Percentiles rank a stretch among this genome's conserved stretches.
Evolutionary conservation across 768 basidiomycete species (phyloP).

Genomic region (Clitopilus hobsonii): DNA sequence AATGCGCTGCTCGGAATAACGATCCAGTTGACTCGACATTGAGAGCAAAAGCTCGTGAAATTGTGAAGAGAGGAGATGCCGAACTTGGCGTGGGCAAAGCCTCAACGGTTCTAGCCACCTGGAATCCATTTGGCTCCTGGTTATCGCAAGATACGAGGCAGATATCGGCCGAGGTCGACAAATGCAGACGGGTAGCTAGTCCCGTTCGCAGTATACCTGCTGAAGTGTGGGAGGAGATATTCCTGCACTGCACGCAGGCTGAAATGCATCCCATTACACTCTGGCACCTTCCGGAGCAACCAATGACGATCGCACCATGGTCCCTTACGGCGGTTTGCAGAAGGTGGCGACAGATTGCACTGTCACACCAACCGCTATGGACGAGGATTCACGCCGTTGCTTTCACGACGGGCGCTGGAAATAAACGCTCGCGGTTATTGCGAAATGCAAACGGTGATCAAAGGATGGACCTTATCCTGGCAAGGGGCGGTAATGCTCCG

Average conservation of each 20-base stretch:
- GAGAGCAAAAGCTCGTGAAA: background rate
- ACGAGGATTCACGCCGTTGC: background rate
- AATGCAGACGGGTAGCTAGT: background rate
- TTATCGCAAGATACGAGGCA: background rate
- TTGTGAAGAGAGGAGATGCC: background rate
- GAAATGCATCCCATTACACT: background rate
- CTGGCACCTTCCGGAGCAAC: background rate
- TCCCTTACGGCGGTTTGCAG: background rate
- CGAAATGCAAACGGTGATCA: background rate
- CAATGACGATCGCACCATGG: background rate
- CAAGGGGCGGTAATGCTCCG: background rate
- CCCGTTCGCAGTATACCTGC: background rate
- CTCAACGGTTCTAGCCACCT: background rate
- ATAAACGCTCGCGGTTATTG: background rate
- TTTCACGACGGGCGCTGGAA: background rate
- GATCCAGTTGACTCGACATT: background rate
- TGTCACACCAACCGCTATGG: background rate
- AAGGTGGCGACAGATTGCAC: background rate
- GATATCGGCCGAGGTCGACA: background rate
- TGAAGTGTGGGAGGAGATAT: background rate
- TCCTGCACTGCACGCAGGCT: background rate
- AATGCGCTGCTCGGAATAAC: background rate
- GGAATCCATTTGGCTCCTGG: background rate
- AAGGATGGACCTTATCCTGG: background rate
- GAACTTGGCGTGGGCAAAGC: background rate